These are phyloP conservation scores for Phanerodontia chrysosporium DNA, from an alignment of 768 basidiomycete genomes.

Conservation along the genomic window DNA sequence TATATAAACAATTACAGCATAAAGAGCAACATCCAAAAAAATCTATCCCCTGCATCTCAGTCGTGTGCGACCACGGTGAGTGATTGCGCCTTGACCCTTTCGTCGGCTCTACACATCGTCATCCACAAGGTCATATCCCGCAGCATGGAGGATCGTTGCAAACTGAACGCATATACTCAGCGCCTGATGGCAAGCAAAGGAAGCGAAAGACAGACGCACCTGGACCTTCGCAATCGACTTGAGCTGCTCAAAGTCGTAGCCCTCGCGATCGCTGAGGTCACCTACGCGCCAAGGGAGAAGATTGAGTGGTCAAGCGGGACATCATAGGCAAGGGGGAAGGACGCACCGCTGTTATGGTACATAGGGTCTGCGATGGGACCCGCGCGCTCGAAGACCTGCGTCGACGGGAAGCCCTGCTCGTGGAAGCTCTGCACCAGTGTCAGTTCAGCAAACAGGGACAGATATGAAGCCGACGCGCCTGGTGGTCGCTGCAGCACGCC, in stretches of 20 bases:
- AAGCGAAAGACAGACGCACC: constrained; percentile 35
- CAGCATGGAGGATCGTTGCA: constrained; percentile 64
- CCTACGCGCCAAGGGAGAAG: constrained; percentile 37
- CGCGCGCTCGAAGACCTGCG: constrained; percentile 84
- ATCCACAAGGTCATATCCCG: constrained; percentile 46
- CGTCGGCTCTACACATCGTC: not conserved
- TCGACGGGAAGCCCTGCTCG: constrained; percentile 78
- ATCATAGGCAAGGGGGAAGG: not conserved
- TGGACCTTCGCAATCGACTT: constrained; percentile 85
- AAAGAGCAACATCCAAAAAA: too few species aligned
- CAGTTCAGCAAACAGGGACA: not conserved
- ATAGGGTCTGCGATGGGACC: constrained; percentile 84
- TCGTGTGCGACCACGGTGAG: too few species aligned
- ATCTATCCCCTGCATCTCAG: not conserved
- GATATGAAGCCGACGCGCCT: constrained; percentile 50
- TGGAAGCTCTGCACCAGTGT: constrained; percentile 58
- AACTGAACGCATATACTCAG: constrained; percentile 39
- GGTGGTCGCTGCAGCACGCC: constrained; percentile 90
- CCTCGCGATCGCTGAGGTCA: constrained; percentile 73
- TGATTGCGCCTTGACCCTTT: too few species aligned
- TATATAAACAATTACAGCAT: too few species aligned
- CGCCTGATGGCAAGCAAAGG: not conserved
- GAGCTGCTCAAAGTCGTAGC: constrained; percentile 82
- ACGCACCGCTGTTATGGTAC: constrained; percentile 79
- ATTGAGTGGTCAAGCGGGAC: not conserved